Evolutionary conservation across 2,329 filamentous ascomycete genomes (phyloP).

Genomic region (Penicillium italicum): DNA sequence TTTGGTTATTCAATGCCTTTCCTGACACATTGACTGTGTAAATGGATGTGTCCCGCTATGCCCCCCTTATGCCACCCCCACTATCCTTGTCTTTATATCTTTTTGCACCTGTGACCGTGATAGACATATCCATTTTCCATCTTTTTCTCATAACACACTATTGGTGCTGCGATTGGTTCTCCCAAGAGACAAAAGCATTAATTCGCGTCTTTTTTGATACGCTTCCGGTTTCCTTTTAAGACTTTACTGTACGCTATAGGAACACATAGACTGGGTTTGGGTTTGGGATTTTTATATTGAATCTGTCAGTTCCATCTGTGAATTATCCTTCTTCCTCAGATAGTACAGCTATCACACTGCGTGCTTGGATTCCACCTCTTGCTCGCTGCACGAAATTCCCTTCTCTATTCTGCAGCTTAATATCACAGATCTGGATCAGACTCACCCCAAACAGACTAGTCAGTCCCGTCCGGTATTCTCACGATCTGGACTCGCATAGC

Average conservation of each 20-base stretch:
- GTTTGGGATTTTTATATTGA: slow-evolving; percentile 16
- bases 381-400: not conserved
- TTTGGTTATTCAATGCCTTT: slow-evolving; percentile 6
- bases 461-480: no score
- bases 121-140: slow-evolving; percentile 23
- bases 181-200: slow-evolving; percentile 23
- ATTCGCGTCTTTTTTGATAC: slow-evolving; percentile 14
- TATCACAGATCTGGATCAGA: not conserved
- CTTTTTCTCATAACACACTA: slow-evolving; percentile 15
- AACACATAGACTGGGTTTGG: slow-evolving; percentile 30
- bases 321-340: no score
- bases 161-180: slow-evolving; percentile 11
- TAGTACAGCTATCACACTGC: not conserved
- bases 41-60: slow-evolving; percentile 3
- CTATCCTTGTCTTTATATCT: slow-evolving; percentile 6
- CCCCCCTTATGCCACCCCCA: slow-evolving; percentile 17
- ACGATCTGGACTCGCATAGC: not conserved
- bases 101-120: slow-evolving; percentile 12
- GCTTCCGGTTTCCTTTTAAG: slow-evolving; percentile 16
- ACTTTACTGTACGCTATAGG: slow-evolving; percentile 23
- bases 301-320: slow-evolving; percentile 5
- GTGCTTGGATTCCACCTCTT: not conserved
- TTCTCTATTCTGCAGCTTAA: not conserved
- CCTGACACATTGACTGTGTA: not conserved
- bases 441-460: not conserved